phyloP scores from a whole-genome alignment of 371 early-diverging fungal species.

The Apophysomyces ossiformis region DNA sequence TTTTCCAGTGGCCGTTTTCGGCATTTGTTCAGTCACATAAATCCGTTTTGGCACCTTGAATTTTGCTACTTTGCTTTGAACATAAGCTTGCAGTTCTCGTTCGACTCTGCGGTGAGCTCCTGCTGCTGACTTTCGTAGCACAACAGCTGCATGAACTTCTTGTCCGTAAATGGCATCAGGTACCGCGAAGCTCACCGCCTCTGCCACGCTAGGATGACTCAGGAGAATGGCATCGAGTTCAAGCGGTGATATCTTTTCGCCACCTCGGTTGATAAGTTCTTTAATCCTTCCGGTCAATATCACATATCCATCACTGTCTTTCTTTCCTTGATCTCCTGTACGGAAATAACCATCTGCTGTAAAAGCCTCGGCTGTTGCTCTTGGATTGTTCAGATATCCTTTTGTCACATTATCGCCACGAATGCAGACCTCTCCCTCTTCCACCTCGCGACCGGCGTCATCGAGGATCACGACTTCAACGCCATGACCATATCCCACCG shows the following conservation, averaged over 20 bases:
- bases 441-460: slow-evolving; percentile 58
- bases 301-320: slow-evolving; percentile 74
- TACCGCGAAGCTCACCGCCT: slow-evolving; percentile 82
- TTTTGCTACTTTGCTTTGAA: slow-evolving; percentile 62
- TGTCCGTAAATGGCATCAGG: slow-evolving; percentile 81
- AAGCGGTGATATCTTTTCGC: slow-evolving; percentile 81
- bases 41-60: slow-evolving; percentile 83
- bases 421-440: slow-evolving; percentile 85
- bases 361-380: slow-evolving; percentile 77
- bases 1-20: slow-evolving; percentile 81
- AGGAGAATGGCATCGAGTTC: slow-evolving; percentile 85
- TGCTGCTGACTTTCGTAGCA: slow-evolving; percentile 42
- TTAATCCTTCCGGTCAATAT: slow-evolving; percentile 81
- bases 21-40: slow-evolving; percentile 72
- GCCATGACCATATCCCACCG: slow-evolving; percentile 84
- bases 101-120: slow-evolving; percentile 38
- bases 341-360: slow-evolving; percentile 71
- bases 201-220: slow-evolving; percentile 70
- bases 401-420: slow-evolving; percentile 80
- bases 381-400: slow-evolving; percentile 81
- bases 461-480: slow-evolving; percentile 79
- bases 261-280: slow-evolving; percentile 83
- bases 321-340: slow-evolving; percentile 82
- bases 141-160: slow-evolving; percentile 82
- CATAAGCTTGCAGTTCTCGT: slow-evolving; percentile 52